Conservation (phyloP, 192 early-diverging fungal genomes). For the Allomyces macrogynus region DNA sequence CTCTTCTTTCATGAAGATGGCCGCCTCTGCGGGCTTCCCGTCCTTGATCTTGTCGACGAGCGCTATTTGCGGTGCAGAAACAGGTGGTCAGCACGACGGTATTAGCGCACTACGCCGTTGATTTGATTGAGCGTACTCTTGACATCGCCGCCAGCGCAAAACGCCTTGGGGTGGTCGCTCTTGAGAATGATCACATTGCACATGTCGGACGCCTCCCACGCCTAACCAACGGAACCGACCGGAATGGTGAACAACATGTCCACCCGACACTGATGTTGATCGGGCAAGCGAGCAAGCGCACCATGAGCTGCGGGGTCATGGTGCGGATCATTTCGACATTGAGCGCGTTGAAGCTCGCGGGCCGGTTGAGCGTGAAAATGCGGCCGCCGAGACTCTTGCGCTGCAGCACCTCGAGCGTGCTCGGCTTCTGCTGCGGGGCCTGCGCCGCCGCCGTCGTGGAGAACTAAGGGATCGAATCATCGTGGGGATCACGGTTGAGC, state of each 20-base stretch:
- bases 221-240: slow-evolving; percentile 14
- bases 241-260: not conserved
- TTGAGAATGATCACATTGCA: slow-evolving; percentile 76
- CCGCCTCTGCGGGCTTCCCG: slow-evolving; percentile 18
- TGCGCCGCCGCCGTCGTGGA: not conserved
- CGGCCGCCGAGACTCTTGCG: slow-evolving; percentile 29
- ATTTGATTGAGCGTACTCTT: slow-evolving; percentile 16
- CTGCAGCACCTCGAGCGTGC: slow-evolving; percentile 26
- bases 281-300: slow-evolving; percentile 9
- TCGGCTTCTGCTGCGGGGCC: not conserved
- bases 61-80: slow-evolving; percentile 3
- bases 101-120: not conserved
- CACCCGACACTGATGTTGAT: not conserved
- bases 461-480: too few relatives aligned
- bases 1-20: slow-evolving; percentile 77
- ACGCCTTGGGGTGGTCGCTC: slow-evolving; percentile 47
- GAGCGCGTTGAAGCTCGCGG: slow-evolving; percentile 65
- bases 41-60: slow-evolving; percentile 23
- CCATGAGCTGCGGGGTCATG: slow-evolving; percentile 61
- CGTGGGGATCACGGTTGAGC: too few relatives aligned
- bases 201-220: slow-evolving; percentile 69
- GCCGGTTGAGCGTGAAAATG: slow-evolving; percentile 55
- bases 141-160: slow-evolving; percentile 84
- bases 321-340: slow-evolving; percentile 62
- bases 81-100: not conserved